phyloP scores from a whole-genome alignment of 2,329 filamentous ascomycete species.

The Amesomyces nigricolor region DNA sequence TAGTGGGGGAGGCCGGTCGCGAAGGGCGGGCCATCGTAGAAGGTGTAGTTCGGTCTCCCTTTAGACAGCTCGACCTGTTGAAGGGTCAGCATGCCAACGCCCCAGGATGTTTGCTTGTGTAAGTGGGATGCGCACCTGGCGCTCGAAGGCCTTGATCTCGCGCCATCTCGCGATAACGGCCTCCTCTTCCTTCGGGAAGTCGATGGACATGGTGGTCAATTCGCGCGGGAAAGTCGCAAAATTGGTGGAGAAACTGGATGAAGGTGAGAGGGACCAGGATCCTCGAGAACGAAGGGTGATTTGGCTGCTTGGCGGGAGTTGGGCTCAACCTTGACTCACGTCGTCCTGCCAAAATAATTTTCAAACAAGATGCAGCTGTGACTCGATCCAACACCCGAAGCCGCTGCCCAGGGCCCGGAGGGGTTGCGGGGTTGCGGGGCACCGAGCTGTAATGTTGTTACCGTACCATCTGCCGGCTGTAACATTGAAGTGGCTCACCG shows the following conservation, averaged over 20 bases:
- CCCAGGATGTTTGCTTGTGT: not conserved
- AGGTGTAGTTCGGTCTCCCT: constrained; percentile 79
- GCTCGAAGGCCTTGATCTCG: constrained; percentile 85
- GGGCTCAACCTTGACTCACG: constrained; percentile 5
- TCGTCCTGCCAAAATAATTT: not conserved
- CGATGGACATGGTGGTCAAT: constrained; percentile 63
- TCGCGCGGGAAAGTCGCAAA: not conserved
- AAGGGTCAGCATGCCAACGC: constrained; percentile 3
- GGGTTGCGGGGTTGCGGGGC: constrained; percentile 16
- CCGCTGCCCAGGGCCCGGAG: not conserved
- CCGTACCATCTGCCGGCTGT: constrained; percentile 8
- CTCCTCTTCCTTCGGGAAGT: constrained; percentile 91
- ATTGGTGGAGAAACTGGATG: not conserved
- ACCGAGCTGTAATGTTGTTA: not conserved
- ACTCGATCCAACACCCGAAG: not conserved
- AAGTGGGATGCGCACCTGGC: constrained; percentile 53
- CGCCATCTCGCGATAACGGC: constrained; percentile 78
- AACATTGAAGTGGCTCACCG: not conserved
- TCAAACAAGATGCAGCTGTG: not conserved
- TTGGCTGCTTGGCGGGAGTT: constrained; percentile 1
- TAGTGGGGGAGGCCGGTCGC: constrained; percentile 54
- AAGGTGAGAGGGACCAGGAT: not conserved
- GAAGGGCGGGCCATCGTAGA: constrained; percentile 85
- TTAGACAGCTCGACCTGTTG: constrained; percentile 67
- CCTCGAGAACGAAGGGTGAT: not conserved